These are phyloP conservation scores for Phytopythium montanum DNA, from an alignment of 352 stramenopile genomes.

Conservation along the genomic window DNA sequence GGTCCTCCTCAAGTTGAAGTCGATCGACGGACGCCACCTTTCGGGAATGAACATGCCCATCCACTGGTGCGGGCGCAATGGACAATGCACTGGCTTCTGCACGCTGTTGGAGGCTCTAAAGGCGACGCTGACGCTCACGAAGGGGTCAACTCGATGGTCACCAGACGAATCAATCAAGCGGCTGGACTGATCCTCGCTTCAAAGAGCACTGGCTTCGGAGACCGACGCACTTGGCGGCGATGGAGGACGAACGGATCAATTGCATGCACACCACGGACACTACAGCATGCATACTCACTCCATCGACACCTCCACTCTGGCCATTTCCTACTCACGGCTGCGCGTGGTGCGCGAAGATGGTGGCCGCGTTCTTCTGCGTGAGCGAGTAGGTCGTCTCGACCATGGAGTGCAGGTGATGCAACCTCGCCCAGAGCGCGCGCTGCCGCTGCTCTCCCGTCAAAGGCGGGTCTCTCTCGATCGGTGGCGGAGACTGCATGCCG, in stretches of 20 bases:
- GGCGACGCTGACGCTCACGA: no score
- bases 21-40: not conserved
- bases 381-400: conserved; percentile 25
- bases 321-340: no score
- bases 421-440: conserved; percentile 13
- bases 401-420: conserved; percentile 25
- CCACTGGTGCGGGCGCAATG: not conserved
- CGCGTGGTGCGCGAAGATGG: not conserved
- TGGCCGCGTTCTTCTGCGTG: conserved; percentile 21
- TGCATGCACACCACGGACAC: not conserved
- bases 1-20: not conserved
- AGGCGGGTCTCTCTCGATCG: not conserved
- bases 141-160: not conserved
- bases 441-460: not conserved
- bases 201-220: no score
- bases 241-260: not conserved
- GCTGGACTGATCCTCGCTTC: not conserved
- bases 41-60: not conserved
- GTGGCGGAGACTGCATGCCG: conserved; percentile 4
- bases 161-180: not conserved
- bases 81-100: not conserved
- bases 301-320: no score
- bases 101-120: not conserved
- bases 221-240: no score
- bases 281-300: no score